These are phyloP conservation scores for Pleurotus eryngii DNA, from an alignment of 768 basidiomycete genomes.

Conservation along the genomic window DNA sequence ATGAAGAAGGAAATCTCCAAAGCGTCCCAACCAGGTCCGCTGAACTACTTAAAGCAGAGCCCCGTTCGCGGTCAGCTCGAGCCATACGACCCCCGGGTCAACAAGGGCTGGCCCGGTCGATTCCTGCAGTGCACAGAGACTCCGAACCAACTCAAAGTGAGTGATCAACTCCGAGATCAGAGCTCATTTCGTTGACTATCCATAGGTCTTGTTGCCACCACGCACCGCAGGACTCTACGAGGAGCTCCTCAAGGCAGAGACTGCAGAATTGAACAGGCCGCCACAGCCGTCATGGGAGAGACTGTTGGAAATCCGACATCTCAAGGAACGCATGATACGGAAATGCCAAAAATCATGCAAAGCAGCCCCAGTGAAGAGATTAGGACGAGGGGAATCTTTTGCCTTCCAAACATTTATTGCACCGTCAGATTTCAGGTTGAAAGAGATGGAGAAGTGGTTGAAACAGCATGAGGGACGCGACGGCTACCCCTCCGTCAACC, in stretches of 20 bases:
- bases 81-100: slow-evolving; percentile 53
- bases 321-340: slow-evolving; percentile 81
- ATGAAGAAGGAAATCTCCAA: slow-evolving; percentile 1
- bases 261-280: slow-evolving; percentile 56
- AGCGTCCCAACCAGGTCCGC: slow-evolving; percentile 17
- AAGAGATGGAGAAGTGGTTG: slow-evolving; percentile 81
- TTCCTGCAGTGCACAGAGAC: slow-evolving; percentile 78
- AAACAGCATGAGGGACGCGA: slow-evolving; percentile 41
- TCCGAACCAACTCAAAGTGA: slow-evolving; percentile 69
- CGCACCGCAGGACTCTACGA: slow-evolving; percentile 63
- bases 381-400: slow-evolving; percentile 33
- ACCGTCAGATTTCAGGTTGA: slow-evolving; percentile 68
- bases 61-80: slow-evolving; percentile 77
- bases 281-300: slow-evolving; percentile 60
- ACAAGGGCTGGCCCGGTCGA: slow-evolving; percentile 49
- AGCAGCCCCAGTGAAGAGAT: slow-evolving; percentile 35
- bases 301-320: slow-evolving; percentile 68
- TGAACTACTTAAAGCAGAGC: slow-evolving; percentile 58
- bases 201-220: slow-evolving; percentile 66
- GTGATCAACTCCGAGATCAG: slow-evolving; percentile 2
- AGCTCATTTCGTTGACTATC: not conserved
- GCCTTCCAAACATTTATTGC: slow-evolving; percentile 67
- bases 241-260: slow-evolving; percentile 61
- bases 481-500: slow-evolving; percentile 6
- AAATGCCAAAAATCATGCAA: slow-evolving; percentile 66